Percentiles rank a stretch among this genome's conserved stretches.
Conservation (phyloP, 2,329 filamentous ascomycete species). For the Blastomyces emzantsi region DNA sequence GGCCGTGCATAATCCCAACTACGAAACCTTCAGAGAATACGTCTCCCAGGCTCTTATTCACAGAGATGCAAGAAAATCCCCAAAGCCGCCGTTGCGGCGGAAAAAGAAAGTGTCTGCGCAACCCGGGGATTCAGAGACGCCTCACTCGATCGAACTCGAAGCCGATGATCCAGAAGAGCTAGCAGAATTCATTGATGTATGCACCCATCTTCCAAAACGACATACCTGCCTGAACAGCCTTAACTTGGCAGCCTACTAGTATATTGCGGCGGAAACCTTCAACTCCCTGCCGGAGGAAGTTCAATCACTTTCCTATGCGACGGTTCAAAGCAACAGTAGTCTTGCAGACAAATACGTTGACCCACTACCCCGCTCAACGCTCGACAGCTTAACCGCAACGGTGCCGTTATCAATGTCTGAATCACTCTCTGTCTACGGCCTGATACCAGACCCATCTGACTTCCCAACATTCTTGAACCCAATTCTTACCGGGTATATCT, state of each 20-base stretch:
- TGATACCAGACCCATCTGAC: constrained; percentile 45
- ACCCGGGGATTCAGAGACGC: constrained; percentile 13
- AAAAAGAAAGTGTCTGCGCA: constrained; percentile 14
- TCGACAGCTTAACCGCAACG: constrained; percentile 44
- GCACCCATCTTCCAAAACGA: constrained; percentile 8
- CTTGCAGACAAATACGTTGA: constrained; percentile 50
- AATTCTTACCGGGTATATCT: constrained; percentile 55
- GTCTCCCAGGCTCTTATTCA: constrained; percentile 61
- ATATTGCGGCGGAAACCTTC: constrained; percentile 63
- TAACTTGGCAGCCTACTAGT: constrained; percentile 41
- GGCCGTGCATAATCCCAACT: constrained; percentile 41
- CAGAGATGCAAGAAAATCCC: constrained; percentile 45
- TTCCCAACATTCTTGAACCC: constrained; percentile 52
- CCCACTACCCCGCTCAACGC: constrained; percentile 46
- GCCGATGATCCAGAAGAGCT: constrained; percentile 54
- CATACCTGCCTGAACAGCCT: constrained; percentile 2
- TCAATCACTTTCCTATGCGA: constrained; percentile 52
- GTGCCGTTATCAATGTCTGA: constrained; percentile 56
- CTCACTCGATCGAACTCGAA: constrained; percentile 11
- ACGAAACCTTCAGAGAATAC: constrained; percentile 63
- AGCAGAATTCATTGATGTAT: constrained; percentile 65
- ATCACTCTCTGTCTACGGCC: constrained; percentile 57
- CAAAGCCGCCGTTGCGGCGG: constrained; percentile 28
- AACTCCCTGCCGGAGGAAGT: constrained; percentile 53
- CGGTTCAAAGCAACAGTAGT: constrained; percentile 41